Evolutionary conservation across 139 green algal species (phyloP).

Genomic region (Picochlorum sp.): DNA sequence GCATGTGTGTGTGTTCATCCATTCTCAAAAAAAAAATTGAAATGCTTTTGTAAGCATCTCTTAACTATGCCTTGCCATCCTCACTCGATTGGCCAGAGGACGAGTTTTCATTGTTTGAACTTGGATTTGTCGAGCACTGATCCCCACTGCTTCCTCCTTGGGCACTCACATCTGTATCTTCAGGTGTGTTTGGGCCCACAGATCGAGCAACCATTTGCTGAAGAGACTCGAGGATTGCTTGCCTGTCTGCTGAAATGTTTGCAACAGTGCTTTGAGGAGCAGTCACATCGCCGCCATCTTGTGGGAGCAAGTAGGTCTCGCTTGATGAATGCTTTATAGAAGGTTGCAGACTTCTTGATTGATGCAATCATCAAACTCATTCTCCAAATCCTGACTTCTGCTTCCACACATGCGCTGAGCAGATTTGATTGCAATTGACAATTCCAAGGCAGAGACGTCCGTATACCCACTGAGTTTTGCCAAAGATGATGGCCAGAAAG

Average conservation of each 20-base stretch:
- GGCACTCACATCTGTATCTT: not conserved
- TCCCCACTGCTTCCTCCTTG: not conserved
- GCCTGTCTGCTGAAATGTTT: not conserved
- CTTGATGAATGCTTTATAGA: no score
- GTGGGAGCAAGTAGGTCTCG: no score
- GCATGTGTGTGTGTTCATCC: no score
- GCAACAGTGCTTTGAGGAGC: not conserved
- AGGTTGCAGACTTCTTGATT: no score
- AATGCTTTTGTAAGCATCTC: not conserved
- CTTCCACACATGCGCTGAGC: constrained; percentile 50
- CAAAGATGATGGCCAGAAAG: constrained; percentile 76
- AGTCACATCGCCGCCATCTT: not conserved
- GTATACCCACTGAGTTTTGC: constrained; percentile 70
- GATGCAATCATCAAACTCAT: not conserved
- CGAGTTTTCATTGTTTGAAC: constrained; percentile 2
- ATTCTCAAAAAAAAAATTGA: no score
- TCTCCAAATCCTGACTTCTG: not conserved
- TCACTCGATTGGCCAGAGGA: not conserved
- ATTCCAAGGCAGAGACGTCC: constrained; percentile 66
- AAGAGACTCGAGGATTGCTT: constrained; percentile 1
- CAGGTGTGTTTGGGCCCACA: not conserved
- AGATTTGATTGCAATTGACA: constrained; percentile 62
- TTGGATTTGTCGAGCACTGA: not conserved
- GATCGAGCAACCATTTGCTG: not conserved
- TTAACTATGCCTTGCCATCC: not conserved